Conservation (phyloP, 1,284 basidiomycete genomes). For the Mycena sp. region DNA sequence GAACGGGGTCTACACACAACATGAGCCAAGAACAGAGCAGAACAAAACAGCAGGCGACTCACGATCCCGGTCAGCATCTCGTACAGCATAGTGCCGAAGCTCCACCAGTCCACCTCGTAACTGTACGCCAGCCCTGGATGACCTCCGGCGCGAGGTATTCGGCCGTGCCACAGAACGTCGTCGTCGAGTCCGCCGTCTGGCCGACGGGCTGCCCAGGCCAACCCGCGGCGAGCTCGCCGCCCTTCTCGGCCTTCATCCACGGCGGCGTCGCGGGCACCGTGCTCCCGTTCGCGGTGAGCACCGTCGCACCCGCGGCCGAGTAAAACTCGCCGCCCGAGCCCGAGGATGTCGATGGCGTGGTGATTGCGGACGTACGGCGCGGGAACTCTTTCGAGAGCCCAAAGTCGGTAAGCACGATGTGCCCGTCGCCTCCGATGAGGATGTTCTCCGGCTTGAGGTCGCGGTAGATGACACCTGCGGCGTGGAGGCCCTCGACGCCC, state of each 20-base stretch:
- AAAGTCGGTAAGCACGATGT: slow-evolving; percentile 96
- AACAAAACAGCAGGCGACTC: slow-evolving; percentile 47
- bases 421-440: slow-evolving; percentile 91
- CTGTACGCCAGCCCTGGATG: slow-evolving; percentile 90
- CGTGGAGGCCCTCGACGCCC: slow-evolving; percentile 91
- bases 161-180: slow-evolving; percentile 90
- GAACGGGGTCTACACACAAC: slow-evolving; percentile 80
- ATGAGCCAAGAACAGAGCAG: slow-evolving; percentile 14
- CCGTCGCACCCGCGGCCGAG: slow-evolving; percentile 42
- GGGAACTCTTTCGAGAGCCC: slow-evolving; percentile 91
- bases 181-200: slow-evolving; percentile 68
- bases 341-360: slow-evolving; percentile 66
- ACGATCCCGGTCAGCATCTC: slow-evolving; percentile 94
- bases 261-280: slow-evolving; percentile 64
- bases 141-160: slow-evolving; percentile 97
- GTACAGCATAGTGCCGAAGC: slow-evolving; percentile 95
- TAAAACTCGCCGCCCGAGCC: slow-evolving; percentile 63
- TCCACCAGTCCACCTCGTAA: slow-evolving; percentile 98
- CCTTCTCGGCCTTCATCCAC: slow-evolving; percentile 75
- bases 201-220: slow-evolving; percentile 64
- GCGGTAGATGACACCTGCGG: slow-evolving; percentile 87
- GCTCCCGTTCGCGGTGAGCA: slow-evolving; percentile 40
- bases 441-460: slow-evolving; percentile 97
- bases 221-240: slow-evolving; percentile 55
- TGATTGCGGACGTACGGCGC: slow-evolving; percentile 54